These are phyloP conservation scores for Entomortierella parvispora DNA, from an alignment of 192 early-diverging fungal genomes.

Conservation along the genomic window DNA sequence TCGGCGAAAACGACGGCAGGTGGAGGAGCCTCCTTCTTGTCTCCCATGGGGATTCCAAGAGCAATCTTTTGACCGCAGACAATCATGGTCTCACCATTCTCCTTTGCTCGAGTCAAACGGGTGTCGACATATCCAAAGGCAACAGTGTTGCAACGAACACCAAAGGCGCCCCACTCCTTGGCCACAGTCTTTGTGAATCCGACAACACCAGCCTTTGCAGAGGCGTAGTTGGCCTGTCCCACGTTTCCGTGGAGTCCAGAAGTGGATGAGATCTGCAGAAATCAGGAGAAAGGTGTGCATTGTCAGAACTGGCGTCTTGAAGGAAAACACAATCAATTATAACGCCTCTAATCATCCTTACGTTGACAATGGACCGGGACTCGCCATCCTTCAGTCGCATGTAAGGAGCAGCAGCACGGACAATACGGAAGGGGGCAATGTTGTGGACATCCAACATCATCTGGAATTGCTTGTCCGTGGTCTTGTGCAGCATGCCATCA, in stretches of 20 bases:
- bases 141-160: conserved; percentile 71
- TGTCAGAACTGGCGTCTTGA: background rate
- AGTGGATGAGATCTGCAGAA: conserved; percentile 59
- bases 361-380: conserved; percentile 65
- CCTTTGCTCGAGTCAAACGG: conserved; percentile 73
- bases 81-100: conserved; percentile 66
- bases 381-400: conserved; percentile 68
- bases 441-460: conserved; percentile 78
- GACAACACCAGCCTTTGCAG: conserved; percentile 93
- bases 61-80: conserved; percentile 70
- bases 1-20: conserved; percentile 53
- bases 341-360: background rate
- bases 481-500: conserved; percentile 92
- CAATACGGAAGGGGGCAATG: conserved; percentile 70
- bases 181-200: conserved; percentile 94
- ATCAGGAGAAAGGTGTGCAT: background rate
- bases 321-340: background rate
- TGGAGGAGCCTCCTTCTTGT: conserved; percentile 41
- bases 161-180: conserved; percentile 74
- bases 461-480: conserved; percentile 95
- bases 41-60: conserved; percentile 66
- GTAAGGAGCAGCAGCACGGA: conserved; percentile 65
- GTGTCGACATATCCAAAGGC: conserved; percentile 73
- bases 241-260: conserved; percentile 91
- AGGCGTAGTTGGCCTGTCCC: conserved; percentile 94